phyloP scores from a whole-genome alignment of 805 yeast species.

The Kuraishia borneana region DNA sequence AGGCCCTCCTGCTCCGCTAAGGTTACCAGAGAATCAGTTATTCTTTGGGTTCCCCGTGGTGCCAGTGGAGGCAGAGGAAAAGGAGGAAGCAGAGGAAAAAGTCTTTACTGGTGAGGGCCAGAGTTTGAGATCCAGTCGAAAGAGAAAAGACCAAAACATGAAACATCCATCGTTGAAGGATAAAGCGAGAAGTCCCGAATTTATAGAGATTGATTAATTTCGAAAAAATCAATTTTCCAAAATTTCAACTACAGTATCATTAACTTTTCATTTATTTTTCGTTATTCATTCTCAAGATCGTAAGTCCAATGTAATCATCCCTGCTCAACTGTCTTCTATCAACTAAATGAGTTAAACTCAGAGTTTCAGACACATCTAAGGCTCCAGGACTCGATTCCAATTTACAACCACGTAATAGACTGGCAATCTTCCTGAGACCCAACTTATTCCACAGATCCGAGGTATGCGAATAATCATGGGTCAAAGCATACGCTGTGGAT shows the following conservation, averaged over 20 bases:
- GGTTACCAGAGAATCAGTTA: slow-evolving; percentile 73
- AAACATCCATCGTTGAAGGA: slow-evolving; percentile 46
- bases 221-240: slow-evolving; percentile 1
- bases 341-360: slow-evolving; percentile 1
- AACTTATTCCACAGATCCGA: not conserved
- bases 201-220: slow-evolving; percentile 62
- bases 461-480: slow-evolving; percentile 29
- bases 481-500: slow-evolving; percentile 22
- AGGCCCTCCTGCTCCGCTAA: slow-evolving; percentile 62
- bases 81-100: slow-evolving; percentile 10
- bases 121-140: slow-evolving; percentile 43
- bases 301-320: slow-evolving; percentile 12
- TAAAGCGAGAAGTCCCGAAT: slow-evolving; percentile 62
- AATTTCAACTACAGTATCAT: not conserved
- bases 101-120: slow-evolving; percentile 63
- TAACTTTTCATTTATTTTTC: not conserved
- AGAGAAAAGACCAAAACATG: slow-evolving; percentile 48
- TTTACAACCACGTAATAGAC: slow-evolving; percentile 1
- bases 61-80: slow-evolving; percentile 29
- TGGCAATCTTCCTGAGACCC: slow-evolving; percentile 1
- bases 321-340: slow-evolving; percentile 5
- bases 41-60: slow-evolving; percentile 88
- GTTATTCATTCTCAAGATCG: slow-evolving; percentile 6
- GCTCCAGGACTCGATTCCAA: not conserved
- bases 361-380: not conserved